phyloP scores from a whole-genome alignment of 2,329 filamentous ascomycete genomes.

The Thielaviopsis euricoi region DNA sequence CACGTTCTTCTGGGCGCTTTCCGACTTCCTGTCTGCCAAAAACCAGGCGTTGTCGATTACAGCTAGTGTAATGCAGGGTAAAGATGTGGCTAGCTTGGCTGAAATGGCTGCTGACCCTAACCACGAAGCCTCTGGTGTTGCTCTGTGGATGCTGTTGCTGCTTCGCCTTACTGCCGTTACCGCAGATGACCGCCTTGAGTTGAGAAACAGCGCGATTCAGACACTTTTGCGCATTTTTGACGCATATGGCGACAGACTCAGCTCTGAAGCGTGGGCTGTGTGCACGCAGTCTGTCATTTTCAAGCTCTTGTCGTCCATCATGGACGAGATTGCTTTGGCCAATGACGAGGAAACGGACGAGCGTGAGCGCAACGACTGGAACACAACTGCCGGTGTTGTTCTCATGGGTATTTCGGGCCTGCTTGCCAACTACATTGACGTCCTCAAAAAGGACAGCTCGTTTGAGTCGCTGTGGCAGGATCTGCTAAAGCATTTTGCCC shows the following conservation, averaged over 20 bases:
- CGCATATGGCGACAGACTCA: slow-evolving; percentile 69
- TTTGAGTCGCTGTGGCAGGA: slow-evolving; percentile 64
- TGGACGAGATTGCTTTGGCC: slow-evolving; percentile 12
- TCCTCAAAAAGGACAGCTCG: slow-evolving; percentile 46
- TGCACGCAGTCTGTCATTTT: slow-evolving; percentile 72
- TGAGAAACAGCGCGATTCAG: slow-evolving; percentile 77
- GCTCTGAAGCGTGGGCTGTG: slow-evolving; percentile 63
- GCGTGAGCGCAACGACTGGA: slow-evolving; percentile 41
- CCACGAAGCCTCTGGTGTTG: slow-evolving; percentile 46
- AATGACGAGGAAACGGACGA: slow-evolving; percentile 19
- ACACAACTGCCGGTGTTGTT: slow-evolving; percentile 59
- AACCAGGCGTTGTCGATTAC: slow-evolving; percentile 42
- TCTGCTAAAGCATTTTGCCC: slow-evolving; percentile 52
- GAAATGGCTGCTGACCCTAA: slow-evolving; percentile 42
- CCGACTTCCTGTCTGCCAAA: slow-evolving; percentile 60
- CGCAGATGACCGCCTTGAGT: slow-evolving; percentile 53
- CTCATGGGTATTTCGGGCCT: slow-evolving; percentile 57
- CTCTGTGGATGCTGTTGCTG: slow-evolving; percentile 64
- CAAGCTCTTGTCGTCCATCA: slow-evolving; percentile 54
- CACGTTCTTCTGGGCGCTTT: slow-evolving; percentile 91
- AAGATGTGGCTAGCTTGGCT: slow-evolving; percentile 34
- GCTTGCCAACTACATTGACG: slow-evolving; percentile 59
- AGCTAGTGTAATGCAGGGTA: slow-evolving; percentile 34
- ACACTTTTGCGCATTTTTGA: slow-evolving; percentile 84
- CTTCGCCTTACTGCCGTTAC: slow-evolving; percentile 56